phyloP scores from a whole-genome alignment of 1,284 basidiomycete species.

The Trametes versicolor region DNA sequence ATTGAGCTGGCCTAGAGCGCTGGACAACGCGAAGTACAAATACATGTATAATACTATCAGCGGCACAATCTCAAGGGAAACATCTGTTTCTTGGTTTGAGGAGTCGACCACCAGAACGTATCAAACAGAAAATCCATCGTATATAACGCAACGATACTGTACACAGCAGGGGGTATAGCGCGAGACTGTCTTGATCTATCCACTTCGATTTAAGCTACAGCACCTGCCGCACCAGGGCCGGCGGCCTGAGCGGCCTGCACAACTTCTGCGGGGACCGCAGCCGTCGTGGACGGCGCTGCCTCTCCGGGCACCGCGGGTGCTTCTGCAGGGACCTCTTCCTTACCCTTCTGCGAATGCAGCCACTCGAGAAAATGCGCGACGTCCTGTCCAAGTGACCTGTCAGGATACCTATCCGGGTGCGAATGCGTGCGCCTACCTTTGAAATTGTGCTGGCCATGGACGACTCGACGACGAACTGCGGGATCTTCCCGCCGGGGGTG shows the following conservation, averaged over 20 bases:
- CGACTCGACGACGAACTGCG: slow-evolving; percentile 66
- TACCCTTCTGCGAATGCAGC: slow-evolving; percentile 44
- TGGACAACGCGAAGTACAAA: background rate
- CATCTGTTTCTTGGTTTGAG: background rate
- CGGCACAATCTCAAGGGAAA: no score
- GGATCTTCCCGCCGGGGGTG: slow-evolving; percentile 74
- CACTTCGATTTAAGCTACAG: slow-evolving; percentile 1
- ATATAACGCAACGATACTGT: background rate
- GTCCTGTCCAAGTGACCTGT: slow-evolving; percentile 53
- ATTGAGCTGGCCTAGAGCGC: slow-evolving; percentile 74
- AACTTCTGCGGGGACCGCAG: slow-evolving; percentile 10
- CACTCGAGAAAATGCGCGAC: slow-evolving; percentile 70
- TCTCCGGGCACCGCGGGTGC: slow-evolving; percentile 9
- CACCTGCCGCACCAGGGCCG: slow-evolving; percentile 13
- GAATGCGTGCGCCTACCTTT: slow-evolving; percentile 51
- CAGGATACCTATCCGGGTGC: background rate
- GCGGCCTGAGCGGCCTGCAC: slow-evolving; percentile 9
- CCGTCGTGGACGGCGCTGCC: slow-evolving; percentile 10
- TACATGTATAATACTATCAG: background rate
- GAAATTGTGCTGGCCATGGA: slow-evolving; percentile 70
- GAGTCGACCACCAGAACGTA: no score
- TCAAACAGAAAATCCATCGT: background rate
- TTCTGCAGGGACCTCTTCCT: slow-evolving; percentile 15
- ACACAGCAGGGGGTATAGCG: background rate
- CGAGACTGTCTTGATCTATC: background rate